Base-by-base conservation (phyloP, 2,329 filamentous ascomycete genomes). In the Pseudocercospora ulei region DNA sequence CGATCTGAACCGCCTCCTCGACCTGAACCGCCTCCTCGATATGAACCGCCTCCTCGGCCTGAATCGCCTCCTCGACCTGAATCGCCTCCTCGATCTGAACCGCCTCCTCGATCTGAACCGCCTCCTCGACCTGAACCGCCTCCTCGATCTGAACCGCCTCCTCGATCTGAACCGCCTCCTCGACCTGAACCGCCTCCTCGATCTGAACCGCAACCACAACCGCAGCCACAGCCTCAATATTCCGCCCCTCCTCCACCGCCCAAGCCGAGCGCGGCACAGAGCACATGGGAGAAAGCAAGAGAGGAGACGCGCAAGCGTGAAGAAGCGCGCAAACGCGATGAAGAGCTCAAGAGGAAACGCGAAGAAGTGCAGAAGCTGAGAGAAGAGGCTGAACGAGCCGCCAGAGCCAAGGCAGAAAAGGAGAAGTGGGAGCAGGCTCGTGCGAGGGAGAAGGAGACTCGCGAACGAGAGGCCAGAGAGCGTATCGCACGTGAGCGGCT, bases 231-330 rank as follows among this genome's bases (percentile, higher is more conserved):
- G 20, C 47, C 51, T 5, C 44, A 50, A 26, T 33, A 33, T 22
- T 33, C 30, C 18, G 30, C 30, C 7, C 30, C 29, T 7, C 39
- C 29, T 7, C 39, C 52, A 13, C 44, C 38, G 22, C 50, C 49
- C 5, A 55, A 48, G 19, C 42, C 53, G 5, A 48, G 45, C 16
- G 39, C 51, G 5, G 50, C 52, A 7, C 43, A 53, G 30, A 43
- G 50, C 42, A 42, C 66, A 0, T 82, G 78, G 78, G 77, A 82
- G 50, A 80, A 75, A 56, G 78, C 77, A 3, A 67, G 78, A 38
- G 78, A 82, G 53, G 78, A 82, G 49, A 79, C 72, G 12, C 66
- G 72, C 27, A 71, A 67, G 41, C 70, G 71, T 39, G 77, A 80
- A 49, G 76, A 78, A 48, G 75, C 80, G 47, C 74, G 75, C 17